Evolutionary conservation across 2,329 filamentous ascomycete genomes (phyloP), one percentile per base, ranked within the genome.

Genomic region (Aspergillus transmontanensis): DNA sequence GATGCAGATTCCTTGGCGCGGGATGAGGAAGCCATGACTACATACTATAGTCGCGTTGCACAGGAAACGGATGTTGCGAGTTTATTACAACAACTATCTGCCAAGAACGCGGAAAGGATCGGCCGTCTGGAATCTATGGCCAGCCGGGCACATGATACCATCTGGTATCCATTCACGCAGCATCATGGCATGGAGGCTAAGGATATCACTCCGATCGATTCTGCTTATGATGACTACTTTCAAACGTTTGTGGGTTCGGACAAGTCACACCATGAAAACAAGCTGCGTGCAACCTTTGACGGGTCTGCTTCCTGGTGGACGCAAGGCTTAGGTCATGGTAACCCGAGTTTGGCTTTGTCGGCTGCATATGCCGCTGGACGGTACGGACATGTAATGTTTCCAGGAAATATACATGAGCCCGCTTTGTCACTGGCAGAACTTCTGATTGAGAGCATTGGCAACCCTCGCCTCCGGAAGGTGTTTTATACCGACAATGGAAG

Each of bases 221-320:
- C 92, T 0, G 92, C 93, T 0, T 85, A 90, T 63, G 90, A 89
- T 9, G 91, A 94, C 71, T 88, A 87, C 72, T 96, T 95, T 75
- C 90, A 94, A 72, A 89, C 88, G 0, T 79, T 81, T 58, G 72
- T 72, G n/a, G 67, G 73, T 4, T 66, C 66, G 16, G 69, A 62
- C 19, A 34, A 67, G 72, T 55, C 68, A 2, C 46, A 68, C 4
- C 57, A 66, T 1, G 57, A 63, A 7, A 66, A 61, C 26, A 72
- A 87, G 4, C 77, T 92, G 0, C 84, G 83, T 53, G 85, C 91
- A 1, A 89, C 90, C 0, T 93, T 95, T 60, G 93, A 96, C 69
- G 92, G 90, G 2, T 95, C 92, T 0, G 92, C 92, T 1, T 94
- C 91, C 0, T 96, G 93, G 92, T 96, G 93, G 92, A 96, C 92